phyloP scores from a whole-genome alignment of 495 filamentous ascomycete species.

The Trichoderma asperelloides region DNA sequence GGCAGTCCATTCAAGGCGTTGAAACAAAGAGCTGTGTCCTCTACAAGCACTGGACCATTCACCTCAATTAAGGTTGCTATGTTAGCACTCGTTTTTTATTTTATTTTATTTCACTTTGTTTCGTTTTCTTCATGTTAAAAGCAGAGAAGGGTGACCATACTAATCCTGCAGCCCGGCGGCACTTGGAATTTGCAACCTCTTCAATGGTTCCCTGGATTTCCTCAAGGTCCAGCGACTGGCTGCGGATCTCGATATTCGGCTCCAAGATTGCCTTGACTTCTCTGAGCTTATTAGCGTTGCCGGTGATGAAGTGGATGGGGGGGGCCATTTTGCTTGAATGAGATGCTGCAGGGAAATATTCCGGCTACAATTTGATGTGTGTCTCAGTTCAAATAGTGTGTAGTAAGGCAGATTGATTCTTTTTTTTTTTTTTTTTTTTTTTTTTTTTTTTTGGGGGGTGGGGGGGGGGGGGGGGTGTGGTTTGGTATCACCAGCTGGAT shows the following conservation, averaged over 20 bases:
- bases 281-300: constrained; percentile 83
- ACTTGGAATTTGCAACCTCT: constrained; percentile 84
- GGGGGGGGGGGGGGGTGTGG: no score
- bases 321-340: not conserved
- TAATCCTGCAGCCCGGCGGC: constrained; percentile 60
- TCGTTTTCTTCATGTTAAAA: not conserved
- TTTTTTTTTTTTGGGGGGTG: no score
- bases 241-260: constrained; percentile 61
- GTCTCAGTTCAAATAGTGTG: no score
- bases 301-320: constrained; percentile 84
- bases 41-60: constrained; percentile 80
- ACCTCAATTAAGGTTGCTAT: constrained; percentile 40
- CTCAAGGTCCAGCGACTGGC: constrained; percentile 63
- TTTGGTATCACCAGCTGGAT: no score
- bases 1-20: constrained; percentile 79
- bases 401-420: not conserved
- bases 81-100: not conserved
- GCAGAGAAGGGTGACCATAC: constrained; percentile 34
- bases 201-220: constrained; percentile 92
- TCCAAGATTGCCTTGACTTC: constrained; percentile 84
- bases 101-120: no score
- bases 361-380: no score
- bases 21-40: constrained; percentile 94
- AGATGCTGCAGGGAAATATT: not conserved
- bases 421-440: no score